phyloP scores from a whole-genome alignment of 2,329 filamentous ascomycete genomes.

The Sporothrix brunneoviolacea region DNA sequence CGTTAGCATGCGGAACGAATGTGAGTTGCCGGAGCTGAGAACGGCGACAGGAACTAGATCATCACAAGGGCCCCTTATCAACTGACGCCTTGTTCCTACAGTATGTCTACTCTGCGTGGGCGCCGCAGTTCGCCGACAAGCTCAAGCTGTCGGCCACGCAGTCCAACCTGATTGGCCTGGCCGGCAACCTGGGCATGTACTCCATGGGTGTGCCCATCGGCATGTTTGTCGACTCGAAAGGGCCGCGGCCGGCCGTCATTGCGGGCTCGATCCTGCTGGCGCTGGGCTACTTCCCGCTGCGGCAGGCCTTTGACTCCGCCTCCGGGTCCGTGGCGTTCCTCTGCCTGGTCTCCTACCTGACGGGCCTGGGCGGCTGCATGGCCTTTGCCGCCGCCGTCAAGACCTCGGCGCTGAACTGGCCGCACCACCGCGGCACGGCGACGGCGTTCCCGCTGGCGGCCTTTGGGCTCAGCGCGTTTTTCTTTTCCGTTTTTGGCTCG shows the following conservation, averaged over 20 bases:
- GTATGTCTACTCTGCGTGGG: constrained; percentile 99
- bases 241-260: constrained; percentile 71
- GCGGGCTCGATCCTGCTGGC: constrained; percentile 67
- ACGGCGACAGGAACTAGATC: no score
- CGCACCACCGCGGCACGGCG: constrained; percentile 81
- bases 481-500: constrained; percentile 77
- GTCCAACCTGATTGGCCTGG: constrained; percentile 82
- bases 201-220: constrained; percentile 82
- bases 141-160: constrained; percentile 86
- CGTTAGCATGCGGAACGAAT: constrained; percentile 88
- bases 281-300: constrained; percentile 79
- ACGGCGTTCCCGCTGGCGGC: constrained; percentile 89
- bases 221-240: constrained; percentile 75
- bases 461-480: constrained; percentile 92
- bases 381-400: constrained; percentile 90
- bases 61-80: no score
- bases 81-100: constrained; percentile 29
- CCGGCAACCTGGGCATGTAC: constrained; percentile 91
- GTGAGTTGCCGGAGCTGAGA: constrained; percentile 43
- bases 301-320: constrained; percentile 67
- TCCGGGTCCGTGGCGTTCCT: constrained; percentile 53
- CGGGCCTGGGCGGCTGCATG: constrained; percentile 81
- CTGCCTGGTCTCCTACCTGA: constrained; percentile 79
- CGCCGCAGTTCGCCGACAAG: constrained; percentile 84
- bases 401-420: constrained; percentile 82